phyloP scores from a whole-genome alignment of 352 stramenopile species.

The Thalassiosira allenii region DNA sequence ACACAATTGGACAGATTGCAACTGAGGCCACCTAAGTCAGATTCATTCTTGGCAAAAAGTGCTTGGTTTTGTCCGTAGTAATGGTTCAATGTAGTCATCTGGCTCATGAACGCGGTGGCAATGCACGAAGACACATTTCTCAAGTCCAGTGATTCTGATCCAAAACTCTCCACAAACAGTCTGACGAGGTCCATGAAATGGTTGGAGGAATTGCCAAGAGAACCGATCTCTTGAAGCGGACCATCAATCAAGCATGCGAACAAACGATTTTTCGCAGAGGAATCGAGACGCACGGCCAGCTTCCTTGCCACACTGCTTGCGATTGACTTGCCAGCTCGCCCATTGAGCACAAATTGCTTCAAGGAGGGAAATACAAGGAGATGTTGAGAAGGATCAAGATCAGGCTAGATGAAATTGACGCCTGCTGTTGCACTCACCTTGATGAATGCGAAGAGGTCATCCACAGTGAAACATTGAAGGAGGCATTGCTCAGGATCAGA shows the following conservation, averaged over 20 bases:
- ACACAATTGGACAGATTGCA: constrained; percentile 75
- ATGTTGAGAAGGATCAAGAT: no score
- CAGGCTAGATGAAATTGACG: no score
- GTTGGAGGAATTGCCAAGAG: constrained; percentile 54
- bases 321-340: constrained; percentile 54
- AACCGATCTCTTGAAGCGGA: constrained; percentile 55
- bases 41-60: constrained; percentile 28
- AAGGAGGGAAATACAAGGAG: no score
- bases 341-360: constrained; percentile 73
- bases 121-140: constrained; percentile 40
- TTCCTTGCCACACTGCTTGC: constrained; percentile 59
- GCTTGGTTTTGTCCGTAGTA: constrained; percentile 27
- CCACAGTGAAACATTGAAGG: constrained; percentile 48
- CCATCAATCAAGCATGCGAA: constrained; percentile 62
- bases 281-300: constrained; percentile 47
- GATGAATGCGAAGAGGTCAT: constrained; percentile 78
- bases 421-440: no score
- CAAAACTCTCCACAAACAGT: constrained; percentile 53
- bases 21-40: constrained; percentile 26
- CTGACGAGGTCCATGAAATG: constrained; percentile 72
- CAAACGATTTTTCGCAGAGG: constrained; percentile 51
- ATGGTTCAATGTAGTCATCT: constrained; percentile 57
- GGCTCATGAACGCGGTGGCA: constrained; percentile 40
- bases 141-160: constrained; percentile 57
- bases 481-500: constrained; percentile 53